Percentiles rank a stretch among this genome's conserved stretches.
Evolutionary conservation across 257 asterid species (phyloP).

Genomic region (Solanum pimpinellifolium): DNA sequence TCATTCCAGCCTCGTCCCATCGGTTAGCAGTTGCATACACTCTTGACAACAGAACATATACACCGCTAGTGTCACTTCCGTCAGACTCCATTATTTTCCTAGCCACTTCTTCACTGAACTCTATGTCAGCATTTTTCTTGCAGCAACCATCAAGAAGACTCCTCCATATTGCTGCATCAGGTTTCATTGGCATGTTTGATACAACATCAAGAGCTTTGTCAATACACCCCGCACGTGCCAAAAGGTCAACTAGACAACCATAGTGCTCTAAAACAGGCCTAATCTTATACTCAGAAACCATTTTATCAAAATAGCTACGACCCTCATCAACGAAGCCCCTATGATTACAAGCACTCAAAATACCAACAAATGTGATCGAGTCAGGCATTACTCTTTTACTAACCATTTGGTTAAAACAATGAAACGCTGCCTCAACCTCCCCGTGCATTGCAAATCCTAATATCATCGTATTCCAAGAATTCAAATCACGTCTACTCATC

Average conservation of each 20-base stretch:
- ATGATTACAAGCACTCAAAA: constrained; percentile 60
- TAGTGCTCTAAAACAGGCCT: constrained; percentile 72
- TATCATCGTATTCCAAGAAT: constrained; percentile 63
- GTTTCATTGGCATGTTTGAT: constrained; percentile 57
- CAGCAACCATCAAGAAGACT: constrained; percentile 62
- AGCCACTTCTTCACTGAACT: constrained; percentile 51
- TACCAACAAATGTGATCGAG: constrained; percentile 58
- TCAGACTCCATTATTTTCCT: constrained; percentile 29
- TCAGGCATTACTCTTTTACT: constrained; percentile 33
- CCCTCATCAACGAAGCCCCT: constrained; percentile 64
- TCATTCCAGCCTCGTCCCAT: constrained; percentile 69
- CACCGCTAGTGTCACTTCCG: constrained; percentile 34
- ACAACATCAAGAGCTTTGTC: constrained; percentile 55
- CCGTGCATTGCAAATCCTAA: constrained; percentile 65
- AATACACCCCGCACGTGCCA: constrained; percentile 48
- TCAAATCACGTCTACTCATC: constrained; percentile 44
- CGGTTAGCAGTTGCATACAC: constrained; percentile 54
- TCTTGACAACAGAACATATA: constrained; percentile 55
- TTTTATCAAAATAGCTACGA: constrained; percentile 30
- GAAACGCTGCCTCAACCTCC: constrained; percentile 37
- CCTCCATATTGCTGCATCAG: constrained; percentile 76
- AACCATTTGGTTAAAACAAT: constrained; percentile 39
- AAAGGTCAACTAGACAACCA: constrained; percentile 66
- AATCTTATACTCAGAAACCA: constrained; percentile 32
- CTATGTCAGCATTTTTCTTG: constrained; percentile 30